phyloP scores from a whole-genome alignment of 257 asterid genomes.

The Solanum ossicruentum region DNA sequence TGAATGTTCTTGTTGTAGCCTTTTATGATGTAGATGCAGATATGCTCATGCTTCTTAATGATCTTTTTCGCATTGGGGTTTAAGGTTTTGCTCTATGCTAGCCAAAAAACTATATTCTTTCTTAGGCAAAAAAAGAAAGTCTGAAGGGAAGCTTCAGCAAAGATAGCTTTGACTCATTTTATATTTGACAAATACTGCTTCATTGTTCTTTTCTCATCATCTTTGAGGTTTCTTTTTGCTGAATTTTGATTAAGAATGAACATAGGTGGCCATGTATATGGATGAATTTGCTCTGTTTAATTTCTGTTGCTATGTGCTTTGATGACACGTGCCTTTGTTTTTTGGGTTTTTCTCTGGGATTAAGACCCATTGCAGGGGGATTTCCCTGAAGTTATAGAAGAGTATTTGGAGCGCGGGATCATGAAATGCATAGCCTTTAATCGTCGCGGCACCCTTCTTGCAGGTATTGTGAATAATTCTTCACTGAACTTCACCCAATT shows the following conservation, averaged over 20 bases:
- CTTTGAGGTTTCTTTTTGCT: neutral
- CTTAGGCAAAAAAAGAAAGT: neutral
- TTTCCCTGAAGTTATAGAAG: constrained; percentile 88
- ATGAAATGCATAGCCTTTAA: constrained; percentile 78
- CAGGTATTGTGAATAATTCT: constrained; percentile 32
- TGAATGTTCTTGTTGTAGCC: neutral
- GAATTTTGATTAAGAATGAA: neutral
- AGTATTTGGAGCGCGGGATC: constrained; percentile 73
- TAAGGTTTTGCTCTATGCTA: neutral
- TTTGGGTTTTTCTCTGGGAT: neutral
- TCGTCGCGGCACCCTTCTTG: constrained; percentile 94
- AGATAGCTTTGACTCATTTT: neutral
- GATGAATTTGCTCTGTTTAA: neutral
- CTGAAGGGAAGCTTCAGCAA: neutral
- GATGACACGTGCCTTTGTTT: neutral
- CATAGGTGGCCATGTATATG: neutral
- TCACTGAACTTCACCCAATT: neutral
- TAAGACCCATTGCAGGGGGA: constrained; percentile 90
- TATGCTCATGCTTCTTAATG: neutral
- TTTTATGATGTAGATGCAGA: neutral
- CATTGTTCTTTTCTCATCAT: neutral
- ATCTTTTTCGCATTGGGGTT: neutral
- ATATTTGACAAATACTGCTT: neutral
- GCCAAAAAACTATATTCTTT: neutral
- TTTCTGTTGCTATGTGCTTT: neutral